Conservation (phyloP, 768 basidiomycete species). For the Tubosaeta brunneosetosa region DNA sequence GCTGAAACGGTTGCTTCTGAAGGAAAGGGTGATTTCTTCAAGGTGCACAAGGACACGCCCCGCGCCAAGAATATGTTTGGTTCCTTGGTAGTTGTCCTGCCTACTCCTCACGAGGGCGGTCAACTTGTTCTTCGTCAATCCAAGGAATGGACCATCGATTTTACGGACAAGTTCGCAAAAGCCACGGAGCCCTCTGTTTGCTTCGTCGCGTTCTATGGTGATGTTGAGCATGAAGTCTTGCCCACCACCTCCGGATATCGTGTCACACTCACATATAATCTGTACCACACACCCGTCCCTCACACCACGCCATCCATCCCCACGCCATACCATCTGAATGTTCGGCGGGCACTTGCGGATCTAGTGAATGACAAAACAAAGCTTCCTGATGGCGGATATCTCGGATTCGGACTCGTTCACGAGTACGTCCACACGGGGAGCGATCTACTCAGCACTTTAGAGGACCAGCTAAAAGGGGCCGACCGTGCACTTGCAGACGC, state of each 20-base stretch:
- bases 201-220: conserved; percentile 41
- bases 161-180: conserved; percentile 16
- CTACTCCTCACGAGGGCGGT: conserved; percentile 43
- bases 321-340: neutral
- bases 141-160: conserved; percentile 35
- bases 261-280: conserved; percentile 42
- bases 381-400: conserved; percentile 6
- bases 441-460: neutral
- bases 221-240: conserved; percentile 42
- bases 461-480: conserved; percentile 11
- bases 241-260: conserved; percentile 39
- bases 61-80: conserved; percentile 43
- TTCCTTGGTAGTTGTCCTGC: conserved; percentile 47
- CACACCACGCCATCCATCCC: neutral
- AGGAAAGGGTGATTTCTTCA: conserved; percentile 37
- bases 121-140: conserved; percentile 35
- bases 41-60: conserved; percentile 46
- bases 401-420: conserved; percentile 10
- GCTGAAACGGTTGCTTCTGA: neutral
- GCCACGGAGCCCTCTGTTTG: conserved; percentile 14
- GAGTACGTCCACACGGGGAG: conserved; percentile 1
- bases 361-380: neutral
- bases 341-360: neutral
- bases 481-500: conserved; percentile 6
- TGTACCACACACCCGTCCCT: conserved; percentile 7